Evolutionary conservation across 192 early-diverging fungal species (phyloP), one percentile per base, ranked within the genome.

Genomic region (Endogone sp.): DNA sequence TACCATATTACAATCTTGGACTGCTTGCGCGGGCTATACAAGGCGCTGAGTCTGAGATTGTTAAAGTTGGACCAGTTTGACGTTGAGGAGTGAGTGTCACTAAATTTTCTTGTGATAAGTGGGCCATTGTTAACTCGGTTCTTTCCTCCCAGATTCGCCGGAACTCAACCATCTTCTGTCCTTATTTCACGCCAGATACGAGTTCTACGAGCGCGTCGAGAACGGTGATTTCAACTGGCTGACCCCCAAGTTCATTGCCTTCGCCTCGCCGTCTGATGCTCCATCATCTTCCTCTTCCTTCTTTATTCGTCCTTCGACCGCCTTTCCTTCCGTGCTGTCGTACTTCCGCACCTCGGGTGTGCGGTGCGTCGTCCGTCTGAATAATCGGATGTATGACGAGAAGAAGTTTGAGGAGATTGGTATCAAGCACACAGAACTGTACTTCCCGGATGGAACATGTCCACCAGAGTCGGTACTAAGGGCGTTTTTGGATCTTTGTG

Each of bases 201-300:
- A 92, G 73, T 85, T 88, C 54, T 89, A 89, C 70, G 90, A 92
- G 65, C 73, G 73, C 22, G 87, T 89, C 22, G 81, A 83, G 60
- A 86, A 89, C 65, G 90, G 90, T 3, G 90, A 92, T 60, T 82
- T 90, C 32, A 92, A 92, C 65, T 92, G 90, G 88, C 81, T 92
- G 28, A 86, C 85, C 13, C 79, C 84, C 32, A 88, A 86, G 68
- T 91, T 92, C 62, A 75, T 92, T n/a, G 90, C 90, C 0, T 76
- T 92, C 62, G 90, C 90, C 2, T 75, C 69, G 13, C 90, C 90
- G 2, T 78, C 81, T 27, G 90, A 92, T 62, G 78, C 84, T 29
- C 68, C 80, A 13, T 72, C 75, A 3, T 65, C 55, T 20, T 25
- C 4, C 4, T 44, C 37, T 8, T 44, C 37, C 4, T 44, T 44